Evolutionary conservation across 2,329 filamentous ascomycete species (phyloP).

Genomic region (Ophiostoma australiae): DNA sequence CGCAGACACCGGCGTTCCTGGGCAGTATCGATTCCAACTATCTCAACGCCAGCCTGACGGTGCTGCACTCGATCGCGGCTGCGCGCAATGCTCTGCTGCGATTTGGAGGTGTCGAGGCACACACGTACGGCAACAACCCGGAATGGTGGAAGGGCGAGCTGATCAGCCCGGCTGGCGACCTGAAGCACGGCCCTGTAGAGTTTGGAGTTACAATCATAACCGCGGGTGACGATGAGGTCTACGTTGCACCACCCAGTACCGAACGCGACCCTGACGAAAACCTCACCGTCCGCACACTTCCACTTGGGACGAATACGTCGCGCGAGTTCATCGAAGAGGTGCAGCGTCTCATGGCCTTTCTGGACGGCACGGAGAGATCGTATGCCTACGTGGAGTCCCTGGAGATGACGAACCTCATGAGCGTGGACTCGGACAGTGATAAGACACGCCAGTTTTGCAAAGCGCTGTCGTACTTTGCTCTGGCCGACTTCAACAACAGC

Average conservation of each 20-base stretch:
- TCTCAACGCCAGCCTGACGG: constrained; percentile 47
- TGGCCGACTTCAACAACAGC: neutral
- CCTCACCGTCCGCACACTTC: neutral
- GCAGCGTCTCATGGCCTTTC: constrained; percentile 59
- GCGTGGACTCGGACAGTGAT: constrained; percentile 28
- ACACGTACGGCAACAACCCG: constrained; percentile 50
- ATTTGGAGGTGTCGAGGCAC: constrained; percentile 36
- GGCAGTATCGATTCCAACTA: constrained; percentile 28
- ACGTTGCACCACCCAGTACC: neutral
- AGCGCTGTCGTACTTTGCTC: constrained; percentile 31
- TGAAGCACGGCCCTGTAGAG: neutral
- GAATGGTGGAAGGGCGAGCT: constrained; percentile 59
- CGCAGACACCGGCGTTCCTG: constrained; percentile 50
- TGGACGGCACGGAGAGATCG: constrained; percentile 55
- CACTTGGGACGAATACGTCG: constrained; percentile 26
- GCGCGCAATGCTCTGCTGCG: constrained; percentile 52
- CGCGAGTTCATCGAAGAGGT: constrained; percentile 49
- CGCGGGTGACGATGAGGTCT: neutral
- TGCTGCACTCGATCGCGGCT: constrained; percentile 56
- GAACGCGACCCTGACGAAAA: constrained; percentile 7
- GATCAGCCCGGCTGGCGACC: constrained; percentile 7
- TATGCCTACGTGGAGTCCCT: constrained; percentile 50
- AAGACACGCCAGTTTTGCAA: constrained; percentile 45
- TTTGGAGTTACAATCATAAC: neutral
- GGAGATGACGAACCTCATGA: neutral